Base-by-base conservation (phyloP, 129 eudicot genomes). In the Lactuca sativa region DNA sequence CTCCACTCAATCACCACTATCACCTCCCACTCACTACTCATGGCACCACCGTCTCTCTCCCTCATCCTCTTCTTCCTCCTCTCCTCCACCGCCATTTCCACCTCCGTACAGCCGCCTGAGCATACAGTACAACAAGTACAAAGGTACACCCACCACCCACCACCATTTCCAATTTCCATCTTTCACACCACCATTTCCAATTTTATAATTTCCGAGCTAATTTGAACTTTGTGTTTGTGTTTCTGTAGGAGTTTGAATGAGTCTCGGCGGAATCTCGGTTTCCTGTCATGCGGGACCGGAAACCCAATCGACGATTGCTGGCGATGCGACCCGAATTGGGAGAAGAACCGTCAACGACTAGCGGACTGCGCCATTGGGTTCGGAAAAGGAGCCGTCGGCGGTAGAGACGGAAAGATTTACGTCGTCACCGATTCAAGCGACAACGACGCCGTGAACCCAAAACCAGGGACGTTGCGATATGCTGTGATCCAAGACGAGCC, bases 281-380 rank as follows among this genome's bases (percentile, higher is more conserved):
- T 70, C 64, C 58, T 86, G 10, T 86, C 92, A 0, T 89, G 96
- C 49, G 88, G 88, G 70, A 84, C 96, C 0, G 93, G 93, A 1
- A 89, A 89, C 60, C 96, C 96, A 4, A 86, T 89, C 8, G 96
- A 89, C 58, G 93, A 86, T 41, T 89, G 96, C 76, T 89, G 96
- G 96, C 82, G 96, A 30, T 89, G 96, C 70, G 93, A 86, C 62
- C 82, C 88, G 0, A 68, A 89, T 14, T 89, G 96, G 96, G 84
- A 71, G 62, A 63, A 68, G 0, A 86, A 89, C 68, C 96, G 93
- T 4, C 90, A 84, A 57, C 84, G 83, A 40, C 52, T 89, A 3
- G 90, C 96, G 1, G 96, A 89, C 66, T 89, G 96, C 41, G 88
- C 88, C 25, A 86, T 86, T 37, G 96, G 96, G 48, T 89, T 89